Evolutionary conservation across 208 protist genomes (phyloP).

Genomic region (Crithidia fasciculata): DNA sequence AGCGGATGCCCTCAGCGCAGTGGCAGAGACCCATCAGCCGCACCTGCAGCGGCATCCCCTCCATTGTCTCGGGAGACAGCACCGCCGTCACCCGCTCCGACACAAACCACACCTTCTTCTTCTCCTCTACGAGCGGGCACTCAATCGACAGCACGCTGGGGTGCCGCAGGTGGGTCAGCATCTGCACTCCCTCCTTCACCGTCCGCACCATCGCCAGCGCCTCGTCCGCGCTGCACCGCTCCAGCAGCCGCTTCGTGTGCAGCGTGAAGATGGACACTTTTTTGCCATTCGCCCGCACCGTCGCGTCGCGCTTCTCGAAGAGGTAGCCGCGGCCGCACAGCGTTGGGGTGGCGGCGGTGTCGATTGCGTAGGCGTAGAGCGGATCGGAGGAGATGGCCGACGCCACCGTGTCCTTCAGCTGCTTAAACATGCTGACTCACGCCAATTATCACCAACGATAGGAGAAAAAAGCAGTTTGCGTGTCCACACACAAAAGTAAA

Average conservation of each 20-base stretch:
- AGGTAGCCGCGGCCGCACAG: conserved; percentile 43
- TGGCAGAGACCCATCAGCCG: conserved; percentile 45
- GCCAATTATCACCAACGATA: no score
- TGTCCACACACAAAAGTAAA: no score
- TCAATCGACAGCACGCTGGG: conserved; percentile 48
- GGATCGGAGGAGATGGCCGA: conserved; percentile 41
- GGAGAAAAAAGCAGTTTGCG: no score
- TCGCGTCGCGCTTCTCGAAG: conserved; percentile 45
- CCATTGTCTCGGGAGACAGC: conserved; percentile 31
- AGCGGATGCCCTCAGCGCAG: conserved; percentile 53
- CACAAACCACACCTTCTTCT: conserved; percentile 48
- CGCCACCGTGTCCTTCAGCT: conserved; percentile 47
- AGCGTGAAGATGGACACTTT: conserved; percentile 57
- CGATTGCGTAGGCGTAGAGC: conserved; percentile 42
- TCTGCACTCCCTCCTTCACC: conserved; percentile 35
- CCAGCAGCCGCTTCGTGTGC: conserved; percentile 36
- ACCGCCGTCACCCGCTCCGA: conserved; percentile 52
- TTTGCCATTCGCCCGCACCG: conserved; percentile 38
- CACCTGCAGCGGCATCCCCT: conserved; percentile 40
- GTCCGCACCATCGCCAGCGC: conserved; percentile 36
- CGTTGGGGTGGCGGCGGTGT: conserved; percentile 20
- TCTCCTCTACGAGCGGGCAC: conserved; percentile 42
- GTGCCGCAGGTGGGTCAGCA: conserved; percentile 55
- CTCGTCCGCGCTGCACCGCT: conserved; percentile 26
- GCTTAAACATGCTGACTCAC: conserved; percentile 36